Evolutionary conservation across 169 alveolate species (phyloP).

Genomic region (Theileria sp.): DNA sequence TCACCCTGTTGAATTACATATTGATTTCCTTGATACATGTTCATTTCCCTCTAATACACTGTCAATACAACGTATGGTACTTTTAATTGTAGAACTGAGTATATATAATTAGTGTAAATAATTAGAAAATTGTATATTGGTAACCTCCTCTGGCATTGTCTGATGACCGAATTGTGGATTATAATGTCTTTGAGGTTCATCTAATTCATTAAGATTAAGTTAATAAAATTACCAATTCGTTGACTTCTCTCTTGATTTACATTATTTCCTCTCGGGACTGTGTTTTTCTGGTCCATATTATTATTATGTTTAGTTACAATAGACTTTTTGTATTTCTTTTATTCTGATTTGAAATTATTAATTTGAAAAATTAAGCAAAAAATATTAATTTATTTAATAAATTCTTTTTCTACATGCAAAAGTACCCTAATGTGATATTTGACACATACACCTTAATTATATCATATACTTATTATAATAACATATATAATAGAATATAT

Average conservation of each 20-base stretch:
- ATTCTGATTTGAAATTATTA: not conserved
- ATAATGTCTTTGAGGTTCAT: not conserved
- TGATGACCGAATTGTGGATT: slow-evolving; percentile 3
- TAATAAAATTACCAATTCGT: not conserved
- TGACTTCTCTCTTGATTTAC: slow-evolving; percentile 6
- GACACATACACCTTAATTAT: slow-evolving; percentile 4
- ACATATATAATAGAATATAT: too few species aligned
- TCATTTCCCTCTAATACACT: not conserved
- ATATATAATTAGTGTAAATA: not conserved
- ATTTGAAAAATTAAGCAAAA: not conserved
- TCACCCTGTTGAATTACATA: slow-evolving; percentile 47
- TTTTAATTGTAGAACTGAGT: too few species aligned
- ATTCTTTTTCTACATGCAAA: not conserved
- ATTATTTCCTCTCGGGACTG: not conserved
- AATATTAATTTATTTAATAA: not conserved
- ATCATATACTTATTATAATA: too few species aligned
- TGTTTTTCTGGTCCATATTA: slow-evolving; percentile 5
- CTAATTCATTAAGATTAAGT: slow-evolving; percentile 2
- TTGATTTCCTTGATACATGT: slow-evolving; percentile 11
- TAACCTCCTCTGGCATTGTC: slow-evolving; percentile 1
- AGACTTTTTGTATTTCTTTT: not conserved
- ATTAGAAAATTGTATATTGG: not conserved
- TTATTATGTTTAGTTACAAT: not conserved
- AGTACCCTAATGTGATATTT: slow-evolving; percentile 11
- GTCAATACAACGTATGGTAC: not conserved